Base-by-base conservation (phyloP, 352 stramenopile genomes). In the Nothophytophthora sp. region DNA sequence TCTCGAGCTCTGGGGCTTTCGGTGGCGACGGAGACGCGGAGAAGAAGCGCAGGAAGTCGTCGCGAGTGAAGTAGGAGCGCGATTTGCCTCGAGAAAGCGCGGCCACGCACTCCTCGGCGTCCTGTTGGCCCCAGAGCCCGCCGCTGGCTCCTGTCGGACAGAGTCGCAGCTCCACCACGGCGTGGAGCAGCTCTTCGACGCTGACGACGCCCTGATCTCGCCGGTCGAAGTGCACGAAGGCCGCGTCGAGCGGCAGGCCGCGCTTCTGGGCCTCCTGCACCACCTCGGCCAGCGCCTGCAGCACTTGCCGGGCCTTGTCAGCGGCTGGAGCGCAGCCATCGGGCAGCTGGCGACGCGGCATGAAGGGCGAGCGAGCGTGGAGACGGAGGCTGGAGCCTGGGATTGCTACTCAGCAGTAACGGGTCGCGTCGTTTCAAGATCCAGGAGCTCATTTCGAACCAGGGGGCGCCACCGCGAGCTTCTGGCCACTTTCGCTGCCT, bases 151-250 rank as follows among this genome's bases (percentile, higher is more conserved):
- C 50, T 12, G 22, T 64, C 5, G 50, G 48, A 47, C 50, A 59
- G 25, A 73, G 16, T 6, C 49, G 43, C 20, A 88, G 52, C 30
- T 86, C 69, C 4, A 74, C 61, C 15, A 90, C 46, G 18, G 63
- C 76, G 1, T 73, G 43, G 61, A 82, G 73, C 51, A 89, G 64
- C 46, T 80, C 63, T 25, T 83, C 71, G 12, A 72, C 60, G 11
- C 69, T 62, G 2, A 87, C 76, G 19, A 86, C 58, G 0, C 71
- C 71, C 30, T 80, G 47, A 12, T 65, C 68, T 4, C 38, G 45
- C 8, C 70, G 73, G 41, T 84, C 75, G 30, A 89, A 89, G 51
- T 89, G 78, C 9, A 63, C 52, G 30, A 80, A 89, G 22, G 75
- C 84, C 24, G 76, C 63, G 5, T 53, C 65, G 8, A 87, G 47